Base-by-base conservation (phyloP, 176 grass and related monocot species). In the Miscanthus lutarioriparius region DNA sequence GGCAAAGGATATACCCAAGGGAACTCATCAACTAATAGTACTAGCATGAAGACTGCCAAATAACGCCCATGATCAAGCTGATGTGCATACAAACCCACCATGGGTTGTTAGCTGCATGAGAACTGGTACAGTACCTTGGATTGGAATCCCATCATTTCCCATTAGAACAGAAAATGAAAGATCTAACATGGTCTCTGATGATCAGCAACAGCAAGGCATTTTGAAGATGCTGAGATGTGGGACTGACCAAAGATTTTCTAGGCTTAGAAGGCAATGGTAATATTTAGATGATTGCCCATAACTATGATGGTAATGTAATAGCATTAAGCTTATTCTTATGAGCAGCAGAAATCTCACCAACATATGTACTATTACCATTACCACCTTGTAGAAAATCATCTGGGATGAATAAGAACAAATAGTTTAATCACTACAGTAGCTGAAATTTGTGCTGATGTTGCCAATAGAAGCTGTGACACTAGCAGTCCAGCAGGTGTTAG, bases 241-340 rank as follows among this genome's bases (percentile, higher is more conserved):
- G 83, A 77, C 49, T 75, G 61, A 86, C 53, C 13, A 78, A 85
- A 51, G 83, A 86, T 36, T 89, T 89, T 70, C 38, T 81, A 61
- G 64, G 87, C 10, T 81, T 85, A 74, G 63, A n/a, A 63, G 67
- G 68, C 22, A 64, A 64, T 69, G 68, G 47, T n/a, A 61, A 67
- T 62, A 43, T 61, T 19, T 68, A 64, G 12, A 67, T 75, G 43
- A 59, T 45, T 38, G 25, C 32, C 67, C 58, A 56, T 13, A 39
- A 36, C 58, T 77, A 82, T 64, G 44, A 62, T 10, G 39, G 30
- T 15, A n/a, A 85, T n/a, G 70, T 17, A 33, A 69, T 20, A 7
- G 17, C 44, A 51, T 76, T 85, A 81, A 77, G 83, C 65, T 58
- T 81, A 77, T 74, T 85, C 61, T 10, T 49, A 81, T 39, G 76